Evolutionary conservation across 768 basidiomycete species (phyloP), one percentile per base, ranked within the genome.

Genomic region (Leccinum arenicola): DNA sequence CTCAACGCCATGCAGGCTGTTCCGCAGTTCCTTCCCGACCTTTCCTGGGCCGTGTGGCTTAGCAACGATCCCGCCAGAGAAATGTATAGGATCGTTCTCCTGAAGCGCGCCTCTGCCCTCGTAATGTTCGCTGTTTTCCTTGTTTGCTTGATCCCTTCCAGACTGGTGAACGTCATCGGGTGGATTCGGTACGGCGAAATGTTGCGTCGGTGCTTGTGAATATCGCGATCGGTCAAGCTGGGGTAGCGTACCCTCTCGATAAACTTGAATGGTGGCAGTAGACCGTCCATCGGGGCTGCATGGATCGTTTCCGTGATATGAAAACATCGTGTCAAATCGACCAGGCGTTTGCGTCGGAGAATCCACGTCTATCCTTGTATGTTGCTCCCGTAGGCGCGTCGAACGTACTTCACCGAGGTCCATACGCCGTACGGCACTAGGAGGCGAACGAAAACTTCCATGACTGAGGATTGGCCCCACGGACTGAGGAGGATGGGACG

Each of bases 11-110:
- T 73, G 67, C 21, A 81, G 52, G 38, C 83, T 76, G 60, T 83
- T 87, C 10, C 81, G 81, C 69, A 82, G 77, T 58, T 84, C 82
- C 61, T 78, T 80, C n/a, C 77, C 77, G 19, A 77, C 67, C 29
- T 61, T 63, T 19, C 70, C 73, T 53, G 66, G 72, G 50, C 64
- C 63, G 15, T 52, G 75, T 60, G 53, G 69, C 25, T 68, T 72
- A 29, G 65, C 67, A 35, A 76, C 72, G 25, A 76, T 59, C 14
- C 76, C 77, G 11, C 70, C 72, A 53, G 72, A 57, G 1, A 59
- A 19, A 33, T 68, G 64, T 6, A 55, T 54, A 1, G 66, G 57
- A n/a, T 73, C 65, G 29, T 60, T 58, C 35, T 66, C 64, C 21
- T 57, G 55, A 43, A 60, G 59, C 21, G 52, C 36, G 40, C 66